These are phyloP conservation scores for Malassezia slooffiae DNA, from an alignment of 1,284 basidiomycete genomes.

Conservation along the genomic window DNA sequence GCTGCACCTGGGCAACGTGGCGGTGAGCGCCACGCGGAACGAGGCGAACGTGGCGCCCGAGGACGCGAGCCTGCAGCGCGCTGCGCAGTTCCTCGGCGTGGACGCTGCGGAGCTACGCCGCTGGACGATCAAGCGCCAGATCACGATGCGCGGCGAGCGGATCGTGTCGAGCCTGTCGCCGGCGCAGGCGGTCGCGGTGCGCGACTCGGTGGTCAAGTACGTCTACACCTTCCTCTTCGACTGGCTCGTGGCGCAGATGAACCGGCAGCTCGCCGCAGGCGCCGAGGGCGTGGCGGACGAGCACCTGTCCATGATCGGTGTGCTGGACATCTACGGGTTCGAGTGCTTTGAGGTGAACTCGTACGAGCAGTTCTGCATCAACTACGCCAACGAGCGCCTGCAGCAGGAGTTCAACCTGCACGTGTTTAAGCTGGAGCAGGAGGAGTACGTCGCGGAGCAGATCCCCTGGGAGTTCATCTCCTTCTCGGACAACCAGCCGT, in stretches of 20 bases:
- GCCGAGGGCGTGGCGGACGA: slow-evolving; percentile 71
- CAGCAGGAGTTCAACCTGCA: slow-evolving; percentile 67
- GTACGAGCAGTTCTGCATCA: slow-evolving; percentile 99
- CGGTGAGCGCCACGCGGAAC: slow-evolving; percentile 67
- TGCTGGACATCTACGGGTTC: slow-evolving; percentile 62
- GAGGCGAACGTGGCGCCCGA: slow-evolving; percentile 77
- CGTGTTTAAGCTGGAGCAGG: slow-evolving; percentile 71
- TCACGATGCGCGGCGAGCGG: slow-evolving; percentile 86
- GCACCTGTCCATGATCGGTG: slow-evolving; percentile 99
- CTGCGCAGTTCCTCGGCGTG: slow-evolving; percentile 81
- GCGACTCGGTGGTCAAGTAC: slow-evolving; percentile 95
- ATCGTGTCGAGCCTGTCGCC: slow-evolving; percentile 77
- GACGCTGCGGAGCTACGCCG: slow-evolving; percentile 90
- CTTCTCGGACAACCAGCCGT: slow-evolving; percentile 94
- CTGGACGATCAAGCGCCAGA: slow-evolving; percentile 97
- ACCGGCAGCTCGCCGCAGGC: slow-evolving; percentile 81
- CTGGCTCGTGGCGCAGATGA: slow-evolving; percentile 94
- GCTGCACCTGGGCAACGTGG: slow-evolving; percentile 91
- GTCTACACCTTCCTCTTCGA: slow-evolving; percentile 98
- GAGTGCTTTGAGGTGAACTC: slow-evolving; percentile 57
- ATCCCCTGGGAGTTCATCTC: slow-evolving; percentile 99
- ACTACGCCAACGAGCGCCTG: slow-evolving; percentile 93
- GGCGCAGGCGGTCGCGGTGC: slow-evolving; percentile 83
- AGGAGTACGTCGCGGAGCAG: slow-evolving; percentile 94
- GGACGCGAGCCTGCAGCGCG: slow-evolving; percentile 67